A percentile compares a stretch with the other conserved stretches of the same genome.
phyloP scores from a whole-genome alignment of 2,329 filamentous ascomycete species.

The Ceratocystis papillata region DNA sequence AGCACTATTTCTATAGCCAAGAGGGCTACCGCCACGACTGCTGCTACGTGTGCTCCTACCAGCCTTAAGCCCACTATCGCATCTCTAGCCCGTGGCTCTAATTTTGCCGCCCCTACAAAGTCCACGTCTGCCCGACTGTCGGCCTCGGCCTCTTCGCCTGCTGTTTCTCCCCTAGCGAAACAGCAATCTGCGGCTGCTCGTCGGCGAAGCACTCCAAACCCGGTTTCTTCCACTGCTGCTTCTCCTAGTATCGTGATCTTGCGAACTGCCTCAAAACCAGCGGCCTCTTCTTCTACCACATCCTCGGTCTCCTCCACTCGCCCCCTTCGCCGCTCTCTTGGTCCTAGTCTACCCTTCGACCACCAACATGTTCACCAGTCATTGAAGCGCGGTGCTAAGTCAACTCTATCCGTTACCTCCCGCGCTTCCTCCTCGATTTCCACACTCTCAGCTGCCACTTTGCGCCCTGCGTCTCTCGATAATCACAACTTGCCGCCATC shows the following conservation, averaged over 20 bases:
- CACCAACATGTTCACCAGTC: constrained; percentile 20
- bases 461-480: constrained; percentile 4
- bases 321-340: background rate
- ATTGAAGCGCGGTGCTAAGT: constrained; percentile 18
- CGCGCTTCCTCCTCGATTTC: background rate
- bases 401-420: constrained; percentile 1
- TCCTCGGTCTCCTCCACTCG: background rate
- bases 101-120: constrained; percentile 18
- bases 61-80: constrained; percentile 21
- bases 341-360: background rate
- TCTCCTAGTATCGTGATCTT: constrained; percentile 17
- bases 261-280: constrained; percentile 16
- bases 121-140: constrained; percentile 10
- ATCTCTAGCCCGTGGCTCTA: constrained; percentile 19
- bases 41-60: background rate
- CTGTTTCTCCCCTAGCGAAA: constrained; percentile 11
- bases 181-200: background rate
- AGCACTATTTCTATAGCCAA: background rate
- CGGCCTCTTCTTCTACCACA: constrained; percentile 10
- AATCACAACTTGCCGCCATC: background rate
- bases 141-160: background rate
- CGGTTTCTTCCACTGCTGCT: constrained; percentile 1
- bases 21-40: background rate
- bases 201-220: background rate
- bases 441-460: background rate